Conservation (phyloP, 805 yeast species). For the Pichia scutulata region DNA sequence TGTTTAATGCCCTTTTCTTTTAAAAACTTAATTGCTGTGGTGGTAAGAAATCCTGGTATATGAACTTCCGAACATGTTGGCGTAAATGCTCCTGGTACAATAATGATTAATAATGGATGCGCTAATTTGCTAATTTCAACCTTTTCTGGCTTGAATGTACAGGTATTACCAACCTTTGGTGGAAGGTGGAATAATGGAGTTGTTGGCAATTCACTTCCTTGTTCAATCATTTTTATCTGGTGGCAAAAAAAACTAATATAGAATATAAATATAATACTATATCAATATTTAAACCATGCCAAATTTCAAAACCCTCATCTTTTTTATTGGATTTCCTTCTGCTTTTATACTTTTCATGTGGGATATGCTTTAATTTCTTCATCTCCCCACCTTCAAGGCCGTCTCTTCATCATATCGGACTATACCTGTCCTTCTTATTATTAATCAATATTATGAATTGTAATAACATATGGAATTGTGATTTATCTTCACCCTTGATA, state of each 20-base stretch:
- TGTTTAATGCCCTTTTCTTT: constrained; percentile 34
- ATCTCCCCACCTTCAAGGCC: no score
- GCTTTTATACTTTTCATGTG: no score
- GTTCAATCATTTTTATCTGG: background rate
- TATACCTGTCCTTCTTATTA: background rate
- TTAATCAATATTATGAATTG: background rate
- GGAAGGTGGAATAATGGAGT: constrained; percentile 5
- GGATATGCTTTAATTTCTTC: no score
- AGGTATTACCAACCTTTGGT: constrained; percentile 7
- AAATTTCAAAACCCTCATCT: no score
- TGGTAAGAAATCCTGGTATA: constrained; percentile 33
- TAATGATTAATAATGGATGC: constrained; percentile 27
- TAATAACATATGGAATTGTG: background rate
- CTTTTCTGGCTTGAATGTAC: constrained; percentile 5
- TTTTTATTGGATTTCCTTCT: no score
- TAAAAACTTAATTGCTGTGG: constrained; percentile 25
- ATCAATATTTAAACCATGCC: no score
- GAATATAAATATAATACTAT: no score
- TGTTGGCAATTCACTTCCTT: constrained; percentile 1
- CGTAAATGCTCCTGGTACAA: constrained; percentile 47
- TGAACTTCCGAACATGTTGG: constrained; percentile 40
- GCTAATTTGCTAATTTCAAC: background rate
- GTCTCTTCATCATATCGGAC: no score
- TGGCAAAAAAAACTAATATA: no score
- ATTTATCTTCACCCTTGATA: constrained; percentile 18